Conservation (phyloP, 2,329 filamentous ascomycete species). For the Xylaria hypoxylon region DNA sequence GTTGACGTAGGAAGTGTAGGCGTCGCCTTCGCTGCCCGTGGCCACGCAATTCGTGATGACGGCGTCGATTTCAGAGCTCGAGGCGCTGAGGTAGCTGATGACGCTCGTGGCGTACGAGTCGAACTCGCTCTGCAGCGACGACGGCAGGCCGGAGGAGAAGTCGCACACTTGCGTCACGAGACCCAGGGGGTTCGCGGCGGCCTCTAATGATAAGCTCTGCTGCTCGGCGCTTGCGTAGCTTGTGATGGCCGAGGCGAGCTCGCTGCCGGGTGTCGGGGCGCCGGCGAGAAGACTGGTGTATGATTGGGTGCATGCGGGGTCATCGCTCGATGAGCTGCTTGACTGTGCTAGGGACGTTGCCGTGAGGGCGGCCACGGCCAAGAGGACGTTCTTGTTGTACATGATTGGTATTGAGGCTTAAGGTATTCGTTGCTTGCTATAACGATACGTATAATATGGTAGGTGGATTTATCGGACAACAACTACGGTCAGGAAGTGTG, state of each 20-base stretch:
- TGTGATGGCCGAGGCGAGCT: conserved; percentile 34
- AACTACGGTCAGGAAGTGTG: not conserved
- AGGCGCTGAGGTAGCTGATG: conserved; percentile 33
- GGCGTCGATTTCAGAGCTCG: conserved; percentile 36
- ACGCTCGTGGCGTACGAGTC: conserved; percentile 35
- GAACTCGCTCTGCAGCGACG: conserved; percentile 38
- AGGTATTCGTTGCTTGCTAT: not conserved
- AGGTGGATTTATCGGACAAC: not conserved
- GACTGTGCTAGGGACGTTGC: conserved; percentile 22
- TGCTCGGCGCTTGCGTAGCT: conserved; percentile 24
- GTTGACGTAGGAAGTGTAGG: conserved; percentile 31
- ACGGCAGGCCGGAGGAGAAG: conserved; percentile 33
- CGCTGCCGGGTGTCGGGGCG: conserved; percentile 29
- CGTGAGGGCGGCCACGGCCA: conserved; percentile 20
- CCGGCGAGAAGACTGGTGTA: conserved; percentile 18
- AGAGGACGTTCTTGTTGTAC: conserved; percentile 30
- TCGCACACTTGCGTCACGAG: conserved; percentile 37
- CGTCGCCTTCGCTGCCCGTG: conserved; percentile 18
- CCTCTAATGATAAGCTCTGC: not conserved
- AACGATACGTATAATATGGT: not conserved
- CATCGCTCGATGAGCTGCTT: not conserved
- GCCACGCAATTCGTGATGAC: conserved; percentile 33
- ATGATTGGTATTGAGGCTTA: conserved; percentile 18
- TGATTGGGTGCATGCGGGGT: conserved; percentile 17
- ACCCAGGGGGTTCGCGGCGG: conserved; percentile 18